Base-by-base conservation (phyloP, 345 rosid genomes). In the Rhodamnia argentea region DNA sequence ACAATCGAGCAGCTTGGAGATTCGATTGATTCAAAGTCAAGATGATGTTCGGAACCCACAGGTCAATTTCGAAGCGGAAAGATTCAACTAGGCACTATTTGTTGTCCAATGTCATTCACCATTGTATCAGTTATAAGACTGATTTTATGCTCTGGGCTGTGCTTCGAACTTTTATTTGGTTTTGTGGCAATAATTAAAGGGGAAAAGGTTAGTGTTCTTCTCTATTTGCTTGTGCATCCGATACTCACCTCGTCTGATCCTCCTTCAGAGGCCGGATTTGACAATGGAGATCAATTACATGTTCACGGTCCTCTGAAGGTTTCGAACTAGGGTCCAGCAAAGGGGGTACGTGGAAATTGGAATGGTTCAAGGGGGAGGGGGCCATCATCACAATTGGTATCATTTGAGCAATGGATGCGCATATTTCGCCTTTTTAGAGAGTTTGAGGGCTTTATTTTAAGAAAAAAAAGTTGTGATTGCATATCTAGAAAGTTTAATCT, bases 21-120 rank as follows among this genome's bases (percentile, higher is more conserved):
- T 96, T 84, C 93, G 98, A 85, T 86, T 98, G 87, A 93, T 98
- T 87, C 99, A 96, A 89, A 95, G 99, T 87, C 99, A 98, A 86
- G 96, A 96, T 7, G 96, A 94, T 84, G 95, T 96, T 55, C 96
- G 96, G 52, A 92, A 91, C 83, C 99, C 99, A 6, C 91, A 88
- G 52, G 89, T 94, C 52, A 89, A 83, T 85, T 90, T 87, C 76
- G 90, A 85, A 88, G 95, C 96, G 42, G 92, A 94, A 88, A 93
- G 92, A 87, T 94, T 87, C 90, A 58, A 81, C 42, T 89, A 84
- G 76, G 82, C 26, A 3, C 57, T 70, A 32, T 32, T 32, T 5
- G 44, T 52, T 14, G 78, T 32, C 83, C 50, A 47, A 24, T 82
- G 24, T 24, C 18, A 44, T n/a, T 44, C 54, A 23, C 50, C 78